Evolutionary conservation across 805 yeast genomes (phyloP).

Genomic region (Komagataella pastoris): DNA sequence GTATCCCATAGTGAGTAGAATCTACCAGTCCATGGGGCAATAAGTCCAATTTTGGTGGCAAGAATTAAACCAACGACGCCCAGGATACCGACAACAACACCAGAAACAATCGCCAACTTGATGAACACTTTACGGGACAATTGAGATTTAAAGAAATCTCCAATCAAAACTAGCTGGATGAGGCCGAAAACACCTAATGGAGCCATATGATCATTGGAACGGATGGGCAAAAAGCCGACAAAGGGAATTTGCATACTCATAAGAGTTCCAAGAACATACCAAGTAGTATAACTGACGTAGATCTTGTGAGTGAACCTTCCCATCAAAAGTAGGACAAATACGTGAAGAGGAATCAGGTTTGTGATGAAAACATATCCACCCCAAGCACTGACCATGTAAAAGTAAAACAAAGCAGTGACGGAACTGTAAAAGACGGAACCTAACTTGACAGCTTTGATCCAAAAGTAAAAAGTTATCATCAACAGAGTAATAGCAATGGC

Average conservation of each 20-base stretch:
- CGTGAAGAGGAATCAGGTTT: conserved; percentile 91
- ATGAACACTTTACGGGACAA: conserved; percentile 65
- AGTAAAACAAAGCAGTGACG: conserved; percentile 76
- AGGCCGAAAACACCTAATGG: conserved; percentile 95
- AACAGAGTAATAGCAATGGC: conserved; percentile 94
- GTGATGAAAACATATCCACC: conserved; percentile 99
- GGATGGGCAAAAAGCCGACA: conserved; percentile 93
- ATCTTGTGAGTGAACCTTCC: conserved; percentile 80
- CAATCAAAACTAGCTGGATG: conserved; percentile 79
- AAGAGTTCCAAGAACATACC: conserved; percentile 96
- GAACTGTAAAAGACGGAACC: conserved; percentile 84
- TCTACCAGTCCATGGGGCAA: conserved; percentile 99
- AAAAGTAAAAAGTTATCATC: conserved; percentile 89
- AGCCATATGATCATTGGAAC: conserved; percentile 97
- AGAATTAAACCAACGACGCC: conserved; percentile 65
- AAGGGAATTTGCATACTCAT: conserved; percentile 99
- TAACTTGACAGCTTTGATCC: conserved; percentile 88
- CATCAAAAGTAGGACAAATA: conserved; percentile 81
- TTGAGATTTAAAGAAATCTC: conserved; percentile 64
- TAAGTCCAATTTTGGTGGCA: conserved; percentile 81
- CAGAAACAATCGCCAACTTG: conserved; percentile 48
- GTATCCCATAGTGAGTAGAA: conserved; percentile 98
- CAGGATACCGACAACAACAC: conserved; percentile 36
- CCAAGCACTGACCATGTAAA: conserved; percentile 99
- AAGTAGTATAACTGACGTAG: conserved; percentile 86